Evolutionary conservation across 768 basidiomycete species (phyloP).

Genomic region (Mycena crocata): DNA sequence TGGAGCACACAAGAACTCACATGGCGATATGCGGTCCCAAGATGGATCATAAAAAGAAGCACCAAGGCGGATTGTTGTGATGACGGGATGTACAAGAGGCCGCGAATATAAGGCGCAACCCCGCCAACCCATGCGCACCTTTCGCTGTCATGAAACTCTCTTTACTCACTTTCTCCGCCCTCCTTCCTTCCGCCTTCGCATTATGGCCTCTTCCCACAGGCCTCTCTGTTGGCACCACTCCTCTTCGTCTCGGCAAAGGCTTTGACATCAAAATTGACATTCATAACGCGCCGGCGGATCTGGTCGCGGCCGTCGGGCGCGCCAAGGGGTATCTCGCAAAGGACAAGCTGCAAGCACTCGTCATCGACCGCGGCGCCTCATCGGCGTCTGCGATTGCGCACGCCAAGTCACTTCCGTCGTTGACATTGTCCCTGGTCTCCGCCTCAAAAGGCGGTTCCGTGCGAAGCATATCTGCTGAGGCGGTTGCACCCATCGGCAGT

Average conservation of each 20-base stretch:
- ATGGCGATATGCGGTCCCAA: conserved; percentile 9
- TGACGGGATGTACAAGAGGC: neutral
- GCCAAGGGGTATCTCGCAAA: conserved; percentile 45
- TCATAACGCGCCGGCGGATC: conserved; percentile 43
- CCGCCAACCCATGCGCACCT: neutral
- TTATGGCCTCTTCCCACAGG: conserved; percentile 35
- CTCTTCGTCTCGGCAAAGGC: conserved; percentile 20
- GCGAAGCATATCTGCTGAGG: conserved; percentile 50
- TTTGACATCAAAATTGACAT: conserved; percentile 28
- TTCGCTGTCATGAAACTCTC: conserved; percentile 25
- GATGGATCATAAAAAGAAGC: conserved; percentile 23
- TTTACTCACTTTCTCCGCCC: conserved; percentile 20
- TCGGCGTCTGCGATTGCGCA: conserved; percentile 42
- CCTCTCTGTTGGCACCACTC: conserved; percentile 26
- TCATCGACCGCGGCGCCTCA: conserved; percentile 53
- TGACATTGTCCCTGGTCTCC: conserved; percentile 46
- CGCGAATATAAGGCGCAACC: conserved; percentile 9
- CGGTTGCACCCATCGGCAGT: conserved; percentile 48
- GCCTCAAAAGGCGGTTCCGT: conserved; percentile 22
- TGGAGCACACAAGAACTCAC: neutral
- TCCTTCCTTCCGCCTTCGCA: conserved; percentile 28
- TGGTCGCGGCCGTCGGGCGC: conserved; percentile 51
- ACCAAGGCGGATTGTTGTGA: conserved; percentile 11
- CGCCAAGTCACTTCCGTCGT: conserved; percentile 45
- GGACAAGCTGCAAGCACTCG: conserved; percentile 56